Evolutionary conservation across 2,329 filamentous ascomycete genomes (phyloP), one percentile per base, ranked within the genome.

Genomic region (Colletotrichum scovillei): DNA sequence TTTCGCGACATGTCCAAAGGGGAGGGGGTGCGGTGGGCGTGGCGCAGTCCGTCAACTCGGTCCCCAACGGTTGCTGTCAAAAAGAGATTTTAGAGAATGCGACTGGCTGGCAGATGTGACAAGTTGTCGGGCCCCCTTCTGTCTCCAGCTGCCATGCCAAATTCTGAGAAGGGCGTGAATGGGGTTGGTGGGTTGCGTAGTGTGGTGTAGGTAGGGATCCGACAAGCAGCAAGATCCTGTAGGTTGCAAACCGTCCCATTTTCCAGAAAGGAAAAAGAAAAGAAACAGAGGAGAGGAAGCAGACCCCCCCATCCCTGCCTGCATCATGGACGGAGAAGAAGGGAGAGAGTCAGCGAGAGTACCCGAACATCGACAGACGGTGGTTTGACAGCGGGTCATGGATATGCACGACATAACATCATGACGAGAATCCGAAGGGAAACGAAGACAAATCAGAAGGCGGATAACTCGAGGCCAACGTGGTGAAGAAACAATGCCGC

Each of bases 81-180:
- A 32, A 55, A 11, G 22, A 60, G 38, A 72, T 46, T 57, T 46
- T 42, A 56, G 55, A 56, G 70, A 67, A 65, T 73, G 70, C 70
- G 70, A 73, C 70, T 73, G 70, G 70, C 67, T 73, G 67, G 57
- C 70, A 63, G 67, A 70, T 73, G 70, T 73, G 70, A 70, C 70
- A 66, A 65, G 70, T 69, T 57, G 53, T 49, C 42, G 24, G 30
- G 38, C 69, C 65, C 46, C 22, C 26, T 16, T 28, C 67, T 46
- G 30, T 24, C 6, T 24, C 58, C 24, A n/a, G 35, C 52, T 38
- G 42, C 67, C 38, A 55, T 70, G 70, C 67, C 46, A 70, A 65
- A 56, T 70, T 59, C 60, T 56, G 46, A 73, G 56, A 16, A 53
- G 32, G 66, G 53, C 55, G 66, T 67, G n/a, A 26, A 49, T 52